Conservation (phyloP, 306 rosid genomes). For the Pachyrhizus erosus region DNA sequence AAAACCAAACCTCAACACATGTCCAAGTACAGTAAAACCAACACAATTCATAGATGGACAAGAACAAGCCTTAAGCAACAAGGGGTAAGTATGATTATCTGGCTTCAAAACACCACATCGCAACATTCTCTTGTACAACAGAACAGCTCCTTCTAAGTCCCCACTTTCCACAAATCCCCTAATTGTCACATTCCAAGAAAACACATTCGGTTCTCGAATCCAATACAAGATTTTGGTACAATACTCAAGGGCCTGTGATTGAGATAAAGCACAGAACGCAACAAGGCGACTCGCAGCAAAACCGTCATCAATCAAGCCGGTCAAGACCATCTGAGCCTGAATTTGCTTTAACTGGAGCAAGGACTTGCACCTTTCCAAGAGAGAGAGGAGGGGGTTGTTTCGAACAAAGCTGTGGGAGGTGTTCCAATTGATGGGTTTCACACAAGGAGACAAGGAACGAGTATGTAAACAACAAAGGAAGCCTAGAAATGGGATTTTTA, state of each 20-base stretch:
- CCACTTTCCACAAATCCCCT: conserved; percentile 71
- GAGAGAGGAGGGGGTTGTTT: conserved; percentile 61
- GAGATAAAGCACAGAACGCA: conserved; percentile 77
- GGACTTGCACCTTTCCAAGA: conserved; percentile 67
- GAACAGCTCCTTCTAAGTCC: conserved; percentile 53
- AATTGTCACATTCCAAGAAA: conserved; percentile 78
- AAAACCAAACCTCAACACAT: conserved; percentile 70
- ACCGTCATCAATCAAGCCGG: conserved; percentile 58
- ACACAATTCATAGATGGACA: conserved; percentile 44
- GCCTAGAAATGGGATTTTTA: conserved; percentile 11
- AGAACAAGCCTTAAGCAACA: conserved; percentile 72
- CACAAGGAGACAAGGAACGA: conserved; percentile 49
- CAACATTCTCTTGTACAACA: conserved; percentile 68
- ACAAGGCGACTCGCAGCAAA: conserved; percentile 77
- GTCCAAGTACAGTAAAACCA: conserved; percentile 68
- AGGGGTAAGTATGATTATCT: conserved; percentile 73
- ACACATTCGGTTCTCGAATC: conserved; percentile 50
- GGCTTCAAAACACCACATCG: conserved; percentile 54
- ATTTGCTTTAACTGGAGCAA: conserved; percentile 72
- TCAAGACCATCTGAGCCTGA: conserved; percentile 70
- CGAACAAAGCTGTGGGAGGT: conserved; percentile 57
- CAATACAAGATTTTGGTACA: conserved; percentile 56
- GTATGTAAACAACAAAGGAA: conserved; percentile 41
- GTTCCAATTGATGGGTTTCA: conserved; percentile 67
- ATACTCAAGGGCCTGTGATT: conserved; percentile 59